Evolutionary conservation across 2,329 filamentous ascomycete species (phyloP), one percentile per base, ranked within the genome.

Genomic region (Penicillium brasilianum): DNA sequence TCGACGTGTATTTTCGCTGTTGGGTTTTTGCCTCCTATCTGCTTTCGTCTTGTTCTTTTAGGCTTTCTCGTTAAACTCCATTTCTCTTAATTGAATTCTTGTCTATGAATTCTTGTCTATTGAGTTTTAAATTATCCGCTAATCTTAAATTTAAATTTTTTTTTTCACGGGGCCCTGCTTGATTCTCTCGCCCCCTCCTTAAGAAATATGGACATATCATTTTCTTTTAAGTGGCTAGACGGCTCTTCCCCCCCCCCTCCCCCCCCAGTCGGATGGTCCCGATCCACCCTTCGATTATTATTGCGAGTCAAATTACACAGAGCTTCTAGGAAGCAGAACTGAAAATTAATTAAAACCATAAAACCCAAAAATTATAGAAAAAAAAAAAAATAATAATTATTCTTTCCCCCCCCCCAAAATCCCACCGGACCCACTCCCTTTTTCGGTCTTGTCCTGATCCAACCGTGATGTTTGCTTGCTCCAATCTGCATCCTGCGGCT

Each of bases 401-500:
- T 30, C 18, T 11, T 11, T 50, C 16, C 20, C 25, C 51, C 16
- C 34, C 53, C 49, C 25, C 37, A 59, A 55, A 53, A 22, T 25
- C 34, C 14, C 18, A 25, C 14, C 1, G 34, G 60, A 65, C 65
- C 70, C 72, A 72, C 71, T 64, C 65, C 61, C 58, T 63, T 41
- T 52, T 25, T 58, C 51, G n/a, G 37, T 66, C 65, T 69, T 67
- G 72, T 69, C 67, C 71, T 73, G 63, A 69, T 71, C 65, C 55
- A 65, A 66, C 58, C 28, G 59, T 74, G 30, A 55, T 55, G 53
- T 55, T 55, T 55, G 72, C 74, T 75, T 75, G 72, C 71, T 73
- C 32, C 67, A 64, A 65, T 72, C 69, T 72, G 71, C 70, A 72
- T 73, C 68, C 69, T 71, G 68, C 68, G 61, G 59, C 60, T 62